Evolutionary conservation across 2,329 filamentous ascomycete genomes (phyloP), one percentile per base, ranked within the genome.

Genomic region (Cordyceps militaris): DNA sequence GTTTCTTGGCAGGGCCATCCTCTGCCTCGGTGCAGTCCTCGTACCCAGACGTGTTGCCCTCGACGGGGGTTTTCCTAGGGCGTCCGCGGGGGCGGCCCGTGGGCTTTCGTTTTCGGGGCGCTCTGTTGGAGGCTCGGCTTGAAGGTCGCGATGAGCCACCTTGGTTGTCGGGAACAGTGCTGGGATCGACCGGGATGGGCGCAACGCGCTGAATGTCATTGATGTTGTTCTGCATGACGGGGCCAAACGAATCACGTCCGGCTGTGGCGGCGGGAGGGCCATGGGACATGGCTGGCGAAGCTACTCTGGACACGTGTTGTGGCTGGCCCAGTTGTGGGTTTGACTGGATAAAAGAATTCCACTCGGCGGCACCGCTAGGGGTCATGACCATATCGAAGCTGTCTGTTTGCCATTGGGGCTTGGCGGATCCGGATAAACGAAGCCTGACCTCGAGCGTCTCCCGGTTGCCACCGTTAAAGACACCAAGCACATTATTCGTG

Each of bases 361-460:
- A 96, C 62, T 92, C 87, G 43, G 83, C 82, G 26, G 82, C 80
- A 66, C 95, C 89, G 4, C 76, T 76, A 6, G 82, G 76, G 4
- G 74, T 76, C 46, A 77, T 72, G 32, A 69, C 71, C 60, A 64
- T 61, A 7, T 69, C 67, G 58, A 65, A 62, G 54, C 51, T 58
- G 24, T 64, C 62, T 16, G 64, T 61, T 3, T 66, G 67, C 21
- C 69, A 71, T 23, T 71, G 69, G 46, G 76, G 79, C 54, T 82
- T 88, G 19, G 86, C 80, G 36, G 96, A 86, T 16, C 87, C 87
- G 2, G 91, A 87, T 58, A 99, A 79, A 68, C 90, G 91, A 61
- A 99, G 79, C 70, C 88, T 96, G 63, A 99, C 93, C 74, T 99
- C 94, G 59, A 99, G 75, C 0, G 89, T 97, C 72, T 97, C 92